These are phyloP conservation scores for Gossypium arboreum DNA, from an alignment of 345 rosid genomes.

Conservation along the genomic window DNA sequence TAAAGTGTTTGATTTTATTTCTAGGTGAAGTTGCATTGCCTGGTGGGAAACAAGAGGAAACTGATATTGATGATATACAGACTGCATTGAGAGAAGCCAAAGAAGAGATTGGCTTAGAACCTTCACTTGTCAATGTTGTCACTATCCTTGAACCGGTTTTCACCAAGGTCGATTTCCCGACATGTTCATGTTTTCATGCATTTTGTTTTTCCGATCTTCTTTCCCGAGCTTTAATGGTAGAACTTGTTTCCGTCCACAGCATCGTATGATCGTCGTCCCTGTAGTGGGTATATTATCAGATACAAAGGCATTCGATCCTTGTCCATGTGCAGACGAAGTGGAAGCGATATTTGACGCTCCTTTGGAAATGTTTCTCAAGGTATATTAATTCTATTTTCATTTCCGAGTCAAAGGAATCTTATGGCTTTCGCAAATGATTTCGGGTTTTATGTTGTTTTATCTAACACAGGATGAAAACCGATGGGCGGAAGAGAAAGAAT, in stretches of 20 bases:
- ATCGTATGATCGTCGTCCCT: slow-evolving; percentile 45
- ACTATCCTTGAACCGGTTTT: slow-evolving; percentile 42
- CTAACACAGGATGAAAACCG: slow-evolving; percentile 61
- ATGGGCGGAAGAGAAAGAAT: slow-evolving; percentile 63
- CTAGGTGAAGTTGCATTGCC: slow-evolving; percentile 63
- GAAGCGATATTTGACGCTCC: slow-evolving; percentile 67
- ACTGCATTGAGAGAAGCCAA: slow-evolving; percentile 64
- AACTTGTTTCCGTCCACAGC: slow-evolving; percentile 27
- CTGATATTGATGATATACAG: slow-evolving; percentile 46
- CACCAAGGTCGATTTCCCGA: slow-evolving; percentile 29
- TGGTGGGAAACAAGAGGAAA: slow-evolving; percentile 54
- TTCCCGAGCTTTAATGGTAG: background rate
- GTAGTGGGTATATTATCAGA: slow-evolving; percentile 49
- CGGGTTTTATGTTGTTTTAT: background rate
- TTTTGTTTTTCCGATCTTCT: background rate
- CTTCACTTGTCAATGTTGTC: slow-evolving; percentile 44
- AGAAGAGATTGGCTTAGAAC: slow-evolving; percentile 63
- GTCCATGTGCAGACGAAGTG: slow-evolving; percentile 46
- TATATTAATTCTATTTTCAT: background rate
- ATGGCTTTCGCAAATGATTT: background rate
- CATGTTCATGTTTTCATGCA: background rate
- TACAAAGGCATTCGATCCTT: slow-evolving; percentile 44
- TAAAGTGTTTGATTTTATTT: slow-evolving; percentile 6
- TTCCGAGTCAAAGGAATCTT: background rate
- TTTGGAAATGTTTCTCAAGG: slow-evolving; percentile 77